Conservation (phyloP, 2,329 filamentous ascomycete genomes). For the Tricladium varicosporioides region DNA sequence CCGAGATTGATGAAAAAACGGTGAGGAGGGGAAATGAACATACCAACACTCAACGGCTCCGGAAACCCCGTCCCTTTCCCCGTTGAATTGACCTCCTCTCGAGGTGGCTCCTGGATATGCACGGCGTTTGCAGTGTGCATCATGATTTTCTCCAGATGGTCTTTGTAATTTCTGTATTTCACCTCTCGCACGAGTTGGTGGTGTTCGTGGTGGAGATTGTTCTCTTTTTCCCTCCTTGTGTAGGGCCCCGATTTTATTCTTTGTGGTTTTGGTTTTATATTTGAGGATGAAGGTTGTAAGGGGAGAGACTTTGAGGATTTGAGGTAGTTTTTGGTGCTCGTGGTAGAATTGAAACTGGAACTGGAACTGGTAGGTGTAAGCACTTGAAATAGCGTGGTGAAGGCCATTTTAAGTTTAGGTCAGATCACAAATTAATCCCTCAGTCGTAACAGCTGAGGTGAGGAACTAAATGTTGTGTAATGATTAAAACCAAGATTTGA, state of each 20-base stretch:
- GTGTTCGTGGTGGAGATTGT: not conserved
- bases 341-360: conserved; percentile 3
- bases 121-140: conserved; percentile 13
- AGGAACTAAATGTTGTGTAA: too few relatives aligned
- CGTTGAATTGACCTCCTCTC: not conserved
- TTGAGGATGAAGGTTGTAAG: not conserved
- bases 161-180: conserved; percentile 4
- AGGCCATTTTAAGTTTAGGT: conserved; percentile 7
- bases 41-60: conserved; percentile 31
- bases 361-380: conserved; percentile 6
- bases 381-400: conserved; percentile 9
- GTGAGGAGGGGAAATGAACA: not conserved
- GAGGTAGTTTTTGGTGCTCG: not conserved
- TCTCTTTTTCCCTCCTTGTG: too few relatives aligned
- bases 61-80: conserved; percentile 37
- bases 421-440: not conserved
- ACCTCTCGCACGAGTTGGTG: not conserved
- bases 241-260: not conserved
- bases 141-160: conserved; percentile 5
- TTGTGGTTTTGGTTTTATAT: conserved; percentile 1
- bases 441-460: not conserved
- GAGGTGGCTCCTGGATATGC: conserved; percentile 19
- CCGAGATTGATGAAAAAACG: not conserved
- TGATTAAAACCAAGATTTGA: too few relatives aligned
- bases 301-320: too few relatives aligned